These are phyloP conservation scores for Podospora comata DNA, from an alignment of 495 filamentous ascomycete genomes.

Conservation along the genomic window DNA sequence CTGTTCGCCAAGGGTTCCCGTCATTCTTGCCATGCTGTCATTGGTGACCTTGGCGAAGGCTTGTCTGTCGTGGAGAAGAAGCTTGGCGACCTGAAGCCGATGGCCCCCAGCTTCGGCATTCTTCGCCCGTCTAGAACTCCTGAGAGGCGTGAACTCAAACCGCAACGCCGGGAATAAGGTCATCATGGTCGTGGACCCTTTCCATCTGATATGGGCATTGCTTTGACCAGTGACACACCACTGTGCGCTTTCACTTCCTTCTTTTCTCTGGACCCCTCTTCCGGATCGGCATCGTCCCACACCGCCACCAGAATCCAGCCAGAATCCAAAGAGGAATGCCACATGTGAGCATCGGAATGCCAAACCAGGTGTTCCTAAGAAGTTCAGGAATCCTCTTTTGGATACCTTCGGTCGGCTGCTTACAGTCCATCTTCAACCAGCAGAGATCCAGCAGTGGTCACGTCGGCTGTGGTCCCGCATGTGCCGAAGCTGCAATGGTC, in stretches of 20 bases:
- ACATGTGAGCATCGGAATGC: not conserved
- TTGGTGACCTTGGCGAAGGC: slow-evolving; percentile 27
- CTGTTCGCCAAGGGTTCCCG: not conserved
- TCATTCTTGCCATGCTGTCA: slow-evolving; percentile 8
- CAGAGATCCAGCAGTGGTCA: not conserved
- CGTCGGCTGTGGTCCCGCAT: not conserved
- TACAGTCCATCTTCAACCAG: not conserved
- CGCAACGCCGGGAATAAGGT: not conserved
- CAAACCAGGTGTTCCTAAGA: not conserved
- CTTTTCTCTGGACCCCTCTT: not conserved
- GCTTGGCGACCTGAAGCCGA: slow-evolving; percentile 15
- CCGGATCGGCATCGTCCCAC: not conserved
- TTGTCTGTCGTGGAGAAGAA: slow-evolving; percentile 22
- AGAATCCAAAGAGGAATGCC: not conserved
- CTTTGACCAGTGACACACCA: not conserved
- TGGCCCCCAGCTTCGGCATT: not conserved
- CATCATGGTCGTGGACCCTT: not conserved
- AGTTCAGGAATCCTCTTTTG: not conserved
- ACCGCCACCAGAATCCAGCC: not conserved
- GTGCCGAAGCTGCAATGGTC: not conserved
- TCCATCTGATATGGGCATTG: not conserved
- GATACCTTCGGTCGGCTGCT: not conserved
- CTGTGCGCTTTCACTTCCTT: not conserved
- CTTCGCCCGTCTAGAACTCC: not conserved
- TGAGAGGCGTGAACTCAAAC: not conserved